Percentiles rank a stretch among this genome's conserved stretches.
Evolutionary conservation across 1,284 basidiomycete species (phyloP).

Genomic region (Fistulina hepatica): DNA sequence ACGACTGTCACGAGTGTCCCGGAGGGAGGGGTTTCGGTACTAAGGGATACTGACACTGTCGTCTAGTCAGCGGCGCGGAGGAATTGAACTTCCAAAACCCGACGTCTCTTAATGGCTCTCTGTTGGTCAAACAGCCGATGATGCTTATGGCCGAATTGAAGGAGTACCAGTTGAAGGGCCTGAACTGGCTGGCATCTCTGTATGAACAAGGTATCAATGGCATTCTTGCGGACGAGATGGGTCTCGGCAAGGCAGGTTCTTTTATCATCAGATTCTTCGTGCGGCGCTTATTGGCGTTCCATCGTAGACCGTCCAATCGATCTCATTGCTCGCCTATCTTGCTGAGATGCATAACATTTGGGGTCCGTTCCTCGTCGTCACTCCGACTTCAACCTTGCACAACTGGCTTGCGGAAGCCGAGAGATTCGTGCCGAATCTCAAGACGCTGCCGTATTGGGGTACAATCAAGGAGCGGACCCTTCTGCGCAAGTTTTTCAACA

Average conservation of each 20-base stretch:
- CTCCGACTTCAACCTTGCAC: conserved; percentile 94
- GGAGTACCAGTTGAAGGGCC: conserved; percentile 96
- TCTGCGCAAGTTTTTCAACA: conserved; percentile 96
- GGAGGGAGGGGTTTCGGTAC: not conserved
- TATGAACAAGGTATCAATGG: conserved; percentile 99
- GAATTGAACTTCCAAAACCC: conserved; percentile 99
- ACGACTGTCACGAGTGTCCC: not conserved
- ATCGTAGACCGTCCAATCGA: conserved; percentile 93
- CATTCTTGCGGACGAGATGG: conserved; percentile 98
- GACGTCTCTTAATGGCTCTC: conserved; percentile 78
- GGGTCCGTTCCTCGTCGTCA: conserved; percentile 99
- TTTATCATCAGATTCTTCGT: conserved; percentile 5
- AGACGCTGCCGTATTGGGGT: conserved; percentile 98
- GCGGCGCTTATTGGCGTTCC: conserved; percentile 6
- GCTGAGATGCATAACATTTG: conserved; percentile 98
- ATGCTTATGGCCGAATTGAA: conserved; percentile 97
- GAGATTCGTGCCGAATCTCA: conserved; percentile 89
- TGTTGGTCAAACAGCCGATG: conserved; percentile 86
- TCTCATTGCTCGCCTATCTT: conserved; percentile 92
- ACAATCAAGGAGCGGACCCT: conserved; percentile 94
- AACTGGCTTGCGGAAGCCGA: conserved; percentile 99
- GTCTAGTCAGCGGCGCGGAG: conserved; percentile 67
- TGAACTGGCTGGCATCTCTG: conserved; percentile 96
- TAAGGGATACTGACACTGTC: not conserved
- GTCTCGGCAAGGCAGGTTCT: conserved; percentile 69